These are phyloP conservation scores for Salix purpurea DNA, from an alignment of 345 rosid species.

Conservation along the genomic window DNA sequence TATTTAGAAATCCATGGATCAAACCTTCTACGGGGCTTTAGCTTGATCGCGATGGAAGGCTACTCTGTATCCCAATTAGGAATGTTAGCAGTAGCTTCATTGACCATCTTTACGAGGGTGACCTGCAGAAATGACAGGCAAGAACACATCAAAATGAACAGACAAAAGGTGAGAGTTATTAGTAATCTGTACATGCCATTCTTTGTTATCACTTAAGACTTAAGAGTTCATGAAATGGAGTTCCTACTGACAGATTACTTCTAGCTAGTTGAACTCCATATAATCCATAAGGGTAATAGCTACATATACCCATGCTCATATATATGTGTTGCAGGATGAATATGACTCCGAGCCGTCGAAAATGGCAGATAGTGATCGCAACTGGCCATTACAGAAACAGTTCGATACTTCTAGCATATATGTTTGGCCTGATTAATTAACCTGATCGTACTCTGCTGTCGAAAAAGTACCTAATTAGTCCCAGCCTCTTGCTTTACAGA, in stretches of 20 bases:
- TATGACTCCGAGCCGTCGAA: neutral
- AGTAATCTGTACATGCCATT: neutral
- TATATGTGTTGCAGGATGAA: neutral
- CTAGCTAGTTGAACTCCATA: neutral
- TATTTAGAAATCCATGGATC: neutral
- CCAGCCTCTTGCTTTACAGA: too few relatives aligned
- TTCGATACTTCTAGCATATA: neutral
- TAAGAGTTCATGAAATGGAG: neutral
- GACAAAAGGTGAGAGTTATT: neutral
- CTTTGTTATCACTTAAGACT: neutral
- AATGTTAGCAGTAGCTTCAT: conserved; percentile 67
- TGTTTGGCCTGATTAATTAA: too few relatives aligned
- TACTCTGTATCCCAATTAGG: conserved; percentile 44
- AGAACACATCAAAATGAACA: neutral
- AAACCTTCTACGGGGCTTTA: neutral
- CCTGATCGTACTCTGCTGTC: too few relatives aligned
- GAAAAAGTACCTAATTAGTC: too few relatives aligned
- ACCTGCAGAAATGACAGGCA: conserved; percentile 34
- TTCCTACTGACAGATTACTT: neutral
- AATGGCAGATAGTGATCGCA: neutral
- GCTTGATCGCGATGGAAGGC: neutral
- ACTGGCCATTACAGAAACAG: neutral
- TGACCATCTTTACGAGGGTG: conserved; percentile 57
- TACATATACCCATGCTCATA: neutral
- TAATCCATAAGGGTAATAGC: neutral